These are phyloP conservation scores for Hortiboletus rubellus DNA, from an alignment of 1,284 basidiomycete genomes.

Conservation along the genomic window DNA sequence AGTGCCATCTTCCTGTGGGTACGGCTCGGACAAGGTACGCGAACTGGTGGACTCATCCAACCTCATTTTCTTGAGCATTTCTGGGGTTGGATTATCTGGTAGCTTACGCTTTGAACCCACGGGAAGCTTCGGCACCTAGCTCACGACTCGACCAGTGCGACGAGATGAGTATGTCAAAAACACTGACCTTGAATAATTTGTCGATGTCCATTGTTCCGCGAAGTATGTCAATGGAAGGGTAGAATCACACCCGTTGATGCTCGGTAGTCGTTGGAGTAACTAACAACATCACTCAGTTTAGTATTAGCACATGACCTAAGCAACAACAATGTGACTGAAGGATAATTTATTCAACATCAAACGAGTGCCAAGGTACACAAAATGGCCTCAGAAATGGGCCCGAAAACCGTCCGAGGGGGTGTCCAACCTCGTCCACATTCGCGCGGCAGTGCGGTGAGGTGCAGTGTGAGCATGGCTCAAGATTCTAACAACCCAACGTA, in stretches of 20 bases:
- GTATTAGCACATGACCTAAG: constrained; percentile 19
- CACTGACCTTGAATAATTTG: constrained; percentile 74
- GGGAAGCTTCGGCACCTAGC: constrained; percentile 70
- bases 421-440: constrained; percentile 12
- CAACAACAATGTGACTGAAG: not conserved
- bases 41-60: constrained; percentile 42
- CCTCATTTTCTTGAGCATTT: constrained; percentile 78
- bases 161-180: not conserved
- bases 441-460: constrained; percentile 9
- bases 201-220: constrained; percentile 67
- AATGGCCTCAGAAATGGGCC: not conserved
- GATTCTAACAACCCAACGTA: constrained; percentile 28
- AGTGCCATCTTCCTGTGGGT: constrained; percentile 20
- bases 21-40: constrained; percentile 13
- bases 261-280: not conserved
- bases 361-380: constrained; percentile 2
- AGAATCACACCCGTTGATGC: not conserved
- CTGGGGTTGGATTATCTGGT: constrained; percentile 78
- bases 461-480: constrained; percentile 23
- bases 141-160: not conserved
- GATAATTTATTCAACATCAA: constrained; percentile 2
- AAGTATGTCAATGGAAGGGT: not conserved
- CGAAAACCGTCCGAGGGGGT: not conserved
- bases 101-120: constrained; percentile 73
- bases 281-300: not conserved